Base-by-base conservation (phyloP, 257 asterid species). In the Solanum etuberosum region DNA sequence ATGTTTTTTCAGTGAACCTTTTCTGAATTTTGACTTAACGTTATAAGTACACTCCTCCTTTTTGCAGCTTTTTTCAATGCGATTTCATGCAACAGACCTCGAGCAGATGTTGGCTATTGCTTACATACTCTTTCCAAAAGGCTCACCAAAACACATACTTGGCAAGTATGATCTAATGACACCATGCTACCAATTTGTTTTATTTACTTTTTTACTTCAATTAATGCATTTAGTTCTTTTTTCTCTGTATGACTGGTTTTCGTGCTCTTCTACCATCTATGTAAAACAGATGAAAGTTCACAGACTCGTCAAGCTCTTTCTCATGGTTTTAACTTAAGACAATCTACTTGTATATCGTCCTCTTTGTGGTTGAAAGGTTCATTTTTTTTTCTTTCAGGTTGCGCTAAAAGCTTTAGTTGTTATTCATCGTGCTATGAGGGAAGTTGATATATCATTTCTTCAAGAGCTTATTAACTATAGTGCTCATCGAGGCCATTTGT, bases 371-470 rank as follows among this genome's bases (percentile, higher is more conserved):
- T 38, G 37, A n/a, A 40, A 40, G 29, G 84, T 25, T 23, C 15
- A 25, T 77, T 15, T 77, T 77, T 18, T 18, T 14, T 61, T 5
- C 1, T 1, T 86, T 88, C 91, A 95, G 98, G 98, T 95, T 86
- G 98, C 98, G 37, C 87, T 94, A 88, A 95, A 95, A 92, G 87
- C 94, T 82, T 91, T 95, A 94, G 91, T 95, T 86, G 93, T 95
- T 35, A 89, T 95, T 86, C 98, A 95, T 90, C 97, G 97, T 20
- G 98, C 95, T 77, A 35, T 95, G 86, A 93, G 97, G 91, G 98
- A 95, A 89, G 97, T 94, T 46, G 98, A 95, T 63, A 92, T 88
- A 23, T 93, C 98, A 61, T 94, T 94, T 88, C 88, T 90, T 40
- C 95, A 93, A 88, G 98, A 95, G 91, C 89, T 95, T 74, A 90